phyloP scores from a whole-genome alignment of 805 yeast species.

The Spathaspora girioi region DNA sequence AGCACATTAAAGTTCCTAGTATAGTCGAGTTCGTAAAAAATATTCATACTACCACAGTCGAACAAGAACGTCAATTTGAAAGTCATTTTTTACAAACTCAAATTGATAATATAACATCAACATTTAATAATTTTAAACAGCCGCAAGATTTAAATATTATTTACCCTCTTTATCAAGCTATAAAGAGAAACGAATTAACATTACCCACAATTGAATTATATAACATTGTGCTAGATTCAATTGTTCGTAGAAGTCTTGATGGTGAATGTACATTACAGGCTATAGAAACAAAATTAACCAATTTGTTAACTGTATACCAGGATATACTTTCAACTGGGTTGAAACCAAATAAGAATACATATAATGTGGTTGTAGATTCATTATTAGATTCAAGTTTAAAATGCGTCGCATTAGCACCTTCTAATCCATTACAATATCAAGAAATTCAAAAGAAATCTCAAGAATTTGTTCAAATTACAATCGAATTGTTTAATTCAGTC shows the following conservation, averaged over 20 bases:
- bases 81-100: constrained; percentile 14
- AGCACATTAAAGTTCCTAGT: background rate
- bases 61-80: background rate
- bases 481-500: constrained; percentile 46
- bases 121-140: constrained; percentile 11
- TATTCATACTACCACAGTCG: background rate
- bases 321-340: constrained; percentile 45
- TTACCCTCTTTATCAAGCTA: constrained; percentile 39
- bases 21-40: background rate
- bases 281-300: constrained; percentile 58
- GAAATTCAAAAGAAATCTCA: constrained; percentile 41
- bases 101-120: constrained; percentile 14
- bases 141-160: constrained; percentile 28
- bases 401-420: constrained; percentile 34
- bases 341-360: constrained; percentile 57
- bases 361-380: constrained; percentile 44
- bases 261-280: constrained; percentile 31
- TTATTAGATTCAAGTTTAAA: constrained; percentile 48
- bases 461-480: constrained; percentile 41
- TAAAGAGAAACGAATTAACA: constrained; percentile 31
- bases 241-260: constrained; percentile 47
- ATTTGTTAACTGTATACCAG: constrained; percentile 62
- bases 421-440: constrained; percentile 44
- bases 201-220: constrained; percentile 52
- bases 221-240: constrained; percentile 52